phyloP scores from a whole-genome alignment of 768 basidiomycete species.

The Exidia glandulosa region DNA sequence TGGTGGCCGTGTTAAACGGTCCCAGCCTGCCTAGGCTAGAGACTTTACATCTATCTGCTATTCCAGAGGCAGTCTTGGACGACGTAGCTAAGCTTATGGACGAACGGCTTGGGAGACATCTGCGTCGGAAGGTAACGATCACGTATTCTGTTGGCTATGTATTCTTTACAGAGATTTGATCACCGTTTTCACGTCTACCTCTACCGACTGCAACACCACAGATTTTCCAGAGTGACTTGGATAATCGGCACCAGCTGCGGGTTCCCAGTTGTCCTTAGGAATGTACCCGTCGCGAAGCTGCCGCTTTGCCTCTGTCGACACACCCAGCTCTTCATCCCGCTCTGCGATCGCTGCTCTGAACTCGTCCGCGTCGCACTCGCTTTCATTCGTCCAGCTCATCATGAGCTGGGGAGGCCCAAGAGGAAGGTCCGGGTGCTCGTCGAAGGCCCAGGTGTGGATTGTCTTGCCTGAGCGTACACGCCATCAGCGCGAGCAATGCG shows the following conservation, averaged over 20 bases:
- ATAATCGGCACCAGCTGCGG: constrained; percentile 24
- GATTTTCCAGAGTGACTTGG: constrained; percentile 27
- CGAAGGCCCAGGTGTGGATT: constrained; percentile 6
- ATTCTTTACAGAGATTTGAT: too few relatives aligned
- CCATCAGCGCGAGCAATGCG: background rate
- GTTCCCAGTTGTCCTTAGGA: constrained; percentile 21
- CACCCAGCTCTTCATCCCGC: constrained; percentile 24
- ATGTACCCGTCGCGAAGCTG: constrained; percentile 27
- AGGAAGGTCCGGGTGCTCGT: constrained; percentile 29
- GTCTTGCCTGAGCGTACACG: background rate
- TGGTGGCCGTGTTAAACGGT: too few relatives aligned
- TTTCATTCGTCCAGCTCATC: constrained; percentile 32
- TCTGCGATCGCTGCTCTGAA: constrained; percentile 14
- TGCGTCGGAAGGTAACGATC: too few relatives aligned
- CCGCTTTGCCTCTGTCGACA: constrained; percentile 24
- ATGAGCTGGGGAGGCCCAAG: constrained; percentile 37
- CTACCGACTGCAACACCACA: constrained; percentile 22
- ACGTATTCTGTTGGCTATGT: too few relatives aligned
- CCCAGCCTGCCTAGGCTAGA: too few relatives aligned
- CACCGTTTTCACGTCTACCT: constrained; percentile 9
- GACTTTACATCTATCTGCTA: too few relatives aligned
- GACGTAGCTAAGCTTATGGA: too few relatives aligned
- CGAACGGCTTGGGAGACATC: too few relatives aligned
- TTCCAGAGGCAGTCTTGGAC: too few relatives aligned
- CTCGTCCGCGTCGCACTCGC: constrained; percentile 18